Evolutionary conservation across 352 stramenopile species (phyloP).

Genomic region (Phytophthora nicotianae): DNA sequence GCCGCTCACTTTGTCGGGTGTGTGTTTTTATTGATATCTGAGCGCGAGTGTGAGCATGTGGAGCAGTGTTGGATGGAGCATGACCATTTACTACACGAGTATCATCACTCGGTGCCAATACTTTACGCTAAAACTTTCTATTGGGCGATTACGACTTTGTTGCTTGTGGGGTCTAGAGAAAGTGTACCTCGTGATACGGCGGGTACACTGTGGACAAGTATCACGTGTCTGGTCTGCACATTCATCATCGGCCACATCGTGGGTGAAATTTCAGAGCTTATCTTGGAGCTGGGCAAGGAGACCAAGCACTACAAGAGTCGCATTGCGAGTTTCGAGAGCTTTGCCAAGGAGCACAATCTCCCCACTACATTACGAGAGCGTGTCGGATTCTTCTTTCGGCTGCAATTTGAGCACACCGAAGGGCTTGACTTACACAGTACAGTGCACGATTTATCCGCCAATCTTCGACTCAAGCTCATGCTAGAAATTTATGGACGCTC

Average conservation of each 20-base stretch:
- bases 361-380: conserved; percentile 50
- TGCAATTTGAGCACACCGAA: conserved; percentile 62
- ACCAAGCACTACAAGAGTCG: conserved; percentile 70
- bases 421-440: conserved; percentile 57
- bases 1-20: conserved; percentile 61
- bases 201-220: conserved; percentile 63
- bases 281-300: conserved; percentile 78
- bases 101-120: conserved; percentile 53
- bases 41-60: conserved; percentile 52
- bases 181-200: conserved; percentile 49
- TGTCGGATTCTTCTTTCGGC: conserved; percentile 67
- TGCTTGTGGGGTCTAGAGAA: conserved; percentile 65
- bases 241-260: conserved; percentile 83
- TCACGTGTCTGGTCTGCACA: conserved; percentile 65
- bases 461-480: conserved; percentile 76
- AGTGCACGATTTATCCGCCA: conserved; percentile 67
- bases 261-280: conserved; percentile 80
- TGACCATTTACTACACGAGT: conserved; percentile 70
- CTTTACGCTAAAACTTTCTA: conserved; percentile 78
- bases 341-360: conserved; percentile 66
- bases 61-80: conserved; percentile 63
- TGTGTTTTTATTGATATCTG: conserved; percentile 77
- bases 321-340: conserved; percentile 77
- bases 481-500: conserved; percentile 69
- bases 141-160: conserved; percentile 71